Evolutionary conservation across 495 filamentous ascomycete genomes (phyloP), one percentile per base, ranked within the genome.

Genomic region (Staphylotrichum longicolle): DNA sequence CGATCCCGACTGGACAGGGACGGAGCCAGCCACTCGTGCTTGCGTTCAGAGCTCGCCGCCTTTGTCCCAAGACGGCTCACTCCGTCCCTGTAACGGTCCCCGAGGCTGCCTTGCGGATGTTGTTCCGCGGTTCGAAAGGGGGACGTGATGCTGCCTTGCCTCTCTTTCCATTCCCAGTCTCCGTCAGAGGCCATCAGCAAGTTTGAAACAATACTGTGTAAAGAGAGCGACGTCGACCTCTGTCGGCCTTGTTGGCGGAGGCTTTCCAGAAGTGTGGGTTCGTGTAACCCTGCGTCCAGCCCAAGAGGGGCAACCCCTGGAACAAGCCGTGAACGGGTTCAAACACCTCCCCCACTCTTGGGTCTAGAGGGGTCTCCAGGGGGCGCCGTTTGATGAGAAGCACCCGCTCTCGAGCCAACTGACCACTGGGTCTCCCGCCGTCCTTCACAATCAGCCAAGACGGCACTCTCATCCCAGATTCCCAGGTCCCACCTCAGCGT

Each of bases 351-450:
- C 57, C 46, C 57, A 50, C 57, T 58, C 35, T 34, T n/a, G 35
- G 37, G 46, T 11, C 47, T 15, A n/a, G 41, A 30, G 41, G 40
- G 32, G 11, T 15, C 20, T 15, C 7, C 3, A 27, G 37, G 15
- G 35, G 20, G 11, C 7, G 37, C 32, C 32, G 54, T 57, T 57
- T 57, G 44, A 48, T 48, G 54, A 57, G 56, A 30, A 54, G 14
- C 54, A 40, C 42, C 44, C 33, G 11, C 53, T 9, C 6, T 6
- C 37, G 6, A 39, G 5, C 37, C 37, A 27, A 27, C 20, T 27
- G 20, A 27, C 20, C 20, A 27, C 20, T 27, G 20, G 20, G 20
- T 27, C 20, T 39, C 51, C 51, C 14, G 7, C 34, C 32, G 54
- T 57, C 33, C 33, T 35, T 45, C 30, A 45, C 41, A 45, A 48